A percentile compares a stretch with the other conserved stretches of the same genome.
Evolutionary conservation across 768 basidiomycete species (phyloP).

Genomic region (Leccinum subgranulosum): DNA sequence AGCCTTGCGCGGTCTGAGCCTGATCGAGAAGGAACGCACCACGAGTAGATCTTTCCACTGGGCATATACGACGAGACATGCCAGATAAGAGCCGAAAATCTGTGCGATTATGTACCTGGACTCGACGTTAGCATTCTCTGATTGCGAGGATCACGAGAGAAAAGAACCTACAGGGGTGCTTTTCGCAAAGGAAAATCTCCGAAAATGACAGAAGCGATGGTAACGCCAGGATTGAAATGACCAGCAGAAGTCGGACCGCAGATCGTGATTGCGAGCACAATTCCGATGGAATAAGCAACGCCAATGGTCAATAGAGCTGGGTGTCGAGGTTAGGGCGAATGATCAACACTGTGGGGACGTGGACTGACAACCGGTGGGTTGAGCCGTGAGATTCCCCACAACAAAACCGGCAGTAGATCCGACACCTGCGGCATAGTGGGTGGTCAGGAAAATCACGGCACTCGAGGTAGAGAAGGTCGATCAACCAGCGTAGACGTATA

Average conservation of each 20-base stretch:
- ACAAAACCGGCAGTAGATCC: slow-evolving; percentile 52
- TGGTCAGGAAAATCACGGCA: neutral
- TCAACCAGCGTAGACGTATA: slow-evolving; percentile 55
- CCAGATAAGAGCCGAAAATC: slow-evolving; percentile 62
- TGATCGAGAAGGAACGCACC: slow-evolving; percentile 45
- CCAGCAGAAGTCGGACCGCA: slow-evolving; percentile 55
- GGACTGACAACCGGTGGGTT: slow-evolving; percentile 49
- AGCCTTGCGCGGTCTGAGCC: slow-evolving; percentile 15
- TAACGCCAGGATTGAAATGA: slow-evolving; percentile 66
- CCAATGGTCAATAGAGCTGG: slow-evolving; percentile 57
- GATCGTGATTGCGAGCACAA: slow-evolving; percentile 53
- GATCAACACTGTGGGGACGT: neutral
- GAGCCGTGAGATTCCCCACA: slow-evolving; percentile 43
- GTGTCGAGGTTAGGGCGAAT: neutral
- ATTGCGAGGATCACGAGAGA: slow-evolving; percentile 5
- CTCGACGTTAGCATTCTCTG: slow-evolving; percentile 9
- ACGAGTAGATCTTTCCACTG: slow-evolving; percentile 56
- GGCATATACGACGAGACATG: slow-evolving; percentile 55
- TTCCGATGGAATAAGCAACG: slow-evolving; percentile 55
- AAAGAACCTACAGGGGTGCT: slow-evolving; percentile 43
- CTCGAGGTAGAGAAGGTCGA: neutral
- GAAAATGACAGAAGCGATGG: slow-evolving; percentile 49
- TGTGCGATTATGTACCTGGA: slow-evolving; percentile 66
- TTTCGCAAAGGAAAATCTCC: slow-evolving; percentile 53
- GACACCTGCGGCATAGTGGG: slow-evolving; percentile 36